These are phyloP conservation scores for Citrullus mucosospermus DNA, from an alignment of 306 rosid species.

Conservation along the genomic window DNA sequence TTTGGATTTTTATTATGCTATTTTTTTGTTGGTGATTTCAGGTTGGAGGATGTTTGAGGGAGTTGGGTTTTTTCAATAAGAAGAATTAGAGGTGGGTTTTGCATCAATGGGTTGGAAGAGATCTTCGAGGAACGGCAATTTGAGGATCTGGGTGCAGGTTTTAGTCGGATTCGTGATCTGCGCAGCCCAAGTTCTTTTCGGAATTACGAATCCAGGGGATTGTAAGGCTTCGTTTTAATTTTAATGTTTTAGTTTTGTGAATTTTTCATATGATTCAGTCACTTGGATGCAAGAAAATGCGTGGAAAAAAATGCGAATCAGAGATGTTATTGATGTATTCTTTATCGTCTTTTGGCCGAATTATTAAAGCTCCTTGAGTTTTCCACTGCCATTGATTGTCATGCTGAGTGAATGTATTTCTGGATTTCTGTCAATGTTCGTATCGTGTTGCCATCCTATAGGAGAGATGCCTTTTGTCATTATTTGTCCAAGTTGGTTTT, in stretches of 20 bases:
- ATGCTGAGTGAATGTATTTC: not conserved
- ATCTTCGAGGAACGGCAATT: constrained; percentile 31
- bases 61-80: constrained; percentile 14
- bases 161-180: constrained; percentile 38
- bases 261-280: not conserved
- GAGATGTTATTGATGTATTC: not conserved
- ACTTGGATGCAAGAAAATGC: constrained; percentile 18
- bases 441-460: not conserved
- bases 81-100: constrained; percentile 20
- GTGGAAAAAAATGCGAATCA: not conserved
- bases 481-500: not conserved
- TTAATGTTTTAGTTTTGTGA: constrained; percentile 1
- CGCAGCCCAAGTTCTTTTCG: constrained; percentile 37
- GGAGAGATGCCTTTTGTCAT: not conserved
- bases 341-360: not conserved
- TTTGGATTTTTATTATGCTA: not conserved
- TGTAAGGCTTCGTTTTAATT: constrained; percentile 28
- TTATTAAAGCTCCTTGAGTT: not conserved
- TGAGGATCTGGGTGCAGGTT: constrained; percentile 32
- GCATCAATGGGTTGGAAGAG: constrained; percentile 48
- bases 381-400: not conserved
- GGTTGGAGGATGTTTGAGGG: constrained; percentile 31
- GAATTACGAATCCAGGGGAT: constrained; percentile 56
- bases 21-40: not conserved
- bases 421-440: not conserved